Conservation (phyloP, 2,329 filamentous ascomycete genomes). For the Coniochaeta ligniaria region DNA sequence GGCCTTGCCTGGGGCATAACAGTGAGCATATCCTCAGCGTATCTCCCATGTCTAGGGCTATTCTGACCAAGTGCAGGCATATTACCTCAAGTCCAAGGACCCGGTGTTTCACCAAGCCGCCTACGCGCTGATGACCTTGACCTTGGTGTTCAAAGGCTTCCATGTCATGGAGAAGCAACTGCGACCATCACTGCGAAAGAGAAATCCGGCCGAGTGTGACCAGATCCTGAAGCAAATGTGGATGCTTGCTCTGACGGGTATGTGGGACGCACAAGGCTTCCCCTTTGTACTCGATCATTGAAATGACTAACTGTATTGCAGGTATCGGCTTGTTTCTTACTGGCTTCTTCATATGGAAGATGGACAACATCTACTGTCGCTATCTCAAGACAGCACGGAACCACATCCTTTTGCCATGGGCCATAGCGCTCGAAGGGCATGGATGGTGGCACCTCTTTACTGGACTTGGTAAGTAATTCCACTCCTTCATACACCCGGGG, state of each 20-base stretch:
- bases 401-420: conserved; percentile 70
- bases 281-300: background rate
- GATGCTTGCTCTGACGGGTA: conserved; percentile 57
- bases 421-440: conserved; percentile 56
- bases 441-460: conserved; percentile 72
- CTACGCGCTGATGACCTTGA: conserved; percentile 64
- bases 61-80: conserved; percentile 21
- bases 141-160: conserved; percentile 66
- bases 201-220: conserved; percentile 41
- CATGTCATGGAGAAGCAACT: conserved; percentile 59
- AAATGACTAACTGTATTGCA: conserved; percentile 9
- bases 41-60: conserved; percentile 2
- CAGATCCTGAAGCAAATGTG: conserved; percentile 58
- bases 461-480: conserved; percentile 51
- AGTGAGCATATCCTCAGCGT: conserved; percentile 35
- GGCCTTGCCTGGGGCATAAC: conserved; percentile 62
- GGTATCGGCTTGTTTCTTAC: conserved; percentile 66
- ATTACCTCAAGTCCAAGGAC: conserved; percentile 75
- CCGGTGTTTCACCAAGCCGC: conserved; percentile 77
- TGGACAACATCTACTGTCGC: conserved; percentile 72
- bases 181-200: conserved; percentile 36
- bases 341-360: conserved; percentile 69
- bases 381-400: conserved; percentile 59
- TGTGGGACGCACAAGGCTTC: conserved; percentile 7
- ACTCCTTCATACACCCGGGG: background rate